Conservation (phyloP, 176 grass and related monocot species). For the Puccinellia tenuiflora region DNA sequence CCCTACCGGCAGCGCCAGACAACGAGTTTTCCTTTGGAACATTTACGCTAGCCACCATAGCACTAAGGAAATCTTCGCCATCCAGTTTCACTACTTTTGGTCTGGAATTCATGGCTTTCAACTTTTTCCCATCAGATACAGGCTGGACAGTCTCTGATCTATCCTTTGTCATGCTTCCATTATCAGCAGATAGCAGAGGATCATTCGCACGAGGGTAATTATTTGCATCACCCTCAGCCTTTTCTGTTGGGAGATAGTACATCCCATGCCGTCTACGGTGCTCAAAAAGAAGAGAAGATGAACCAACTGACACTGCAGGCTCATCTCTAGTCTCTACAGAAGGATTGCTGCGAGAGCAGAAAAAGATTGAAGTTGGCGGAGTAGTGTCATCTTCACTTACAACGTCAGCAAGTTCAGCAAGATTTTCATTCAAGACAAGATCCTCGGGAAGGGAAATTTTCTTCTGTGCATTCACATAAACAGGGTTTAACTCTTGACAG, state of each 20-base stretch:
- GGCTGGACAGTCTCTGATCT: conserved; percentile 24
- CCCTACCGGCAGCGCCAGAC: conserved; percentile 49
- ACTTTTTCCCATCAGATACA: conserved; percentile 35
- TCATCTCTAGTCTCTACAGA: conserved; percentile 31
- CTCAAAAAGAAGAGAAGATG: conserved; percentile 60
- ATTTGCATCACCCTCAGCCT: conserved; percentile 43
- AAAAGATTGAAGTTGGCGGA: conserved; percentile 40
- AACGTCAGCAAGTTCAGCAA: conserved; percentile 38
- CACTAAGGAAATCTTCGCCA: conserved; percentile 56
- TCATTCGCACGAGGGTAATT: conserved; percentile 75
- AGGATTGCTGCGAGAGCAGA: conserved; percentile 23
- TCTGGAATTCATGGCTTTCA: conserved; percentile 54
- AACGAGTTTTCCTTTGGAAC: conserved; percentile 36
- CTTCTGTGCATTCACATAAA: conserved; percentile 76
- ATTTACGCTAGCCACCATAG: conserved; percentile 24
- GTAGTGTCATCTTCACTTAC: conserved; percentile 46
- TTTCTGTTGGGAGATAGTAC: conserved; percentile 73
- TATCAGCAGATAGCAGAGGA: conserved; percentile 34
- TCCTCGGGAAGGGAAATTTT: conserved; percentile 43
- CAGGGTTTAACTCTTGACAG: conserved; percentile 70
- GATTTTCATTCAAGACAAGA: conserved; percentile 56
- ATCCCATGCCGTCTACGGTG: conserved; percentile 83
- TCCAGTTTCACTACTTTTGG: conserved; percentile 89
- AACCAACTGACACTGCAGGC: conserved; percentile 31
- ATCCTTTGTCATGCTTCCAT: conserved; percentile 31